These are phyloP conservation scores for Peronospora belbahrii DNA, from an alignment of 352 stramenopile genomes.

Conservation along the genomic window DNA sequence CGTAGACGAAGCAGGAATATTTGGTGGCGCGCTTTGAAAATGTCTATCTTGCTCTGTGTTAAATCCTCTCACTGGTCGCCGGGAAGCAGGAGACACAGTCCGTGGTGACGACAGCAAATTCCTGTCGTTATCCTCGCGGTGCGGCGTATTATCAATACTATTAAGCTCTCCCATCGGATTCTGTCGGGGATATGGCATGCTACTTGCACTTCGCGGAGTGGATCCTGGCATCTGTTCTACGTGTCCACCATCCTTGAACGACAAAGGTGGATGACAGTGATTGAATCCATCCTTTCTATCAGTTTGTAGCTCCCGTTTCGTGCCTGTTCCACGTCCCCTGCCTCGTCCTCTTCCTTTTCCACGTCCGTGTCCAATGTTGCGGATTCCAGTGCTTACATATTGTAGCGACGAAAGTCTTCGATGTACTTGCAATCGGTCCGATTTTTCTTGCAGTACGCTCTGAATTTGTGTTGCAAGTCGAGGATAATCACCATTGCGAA, in stretches of 20 bases:
- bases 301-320: slow-evolving; percentile 19
- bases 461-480: slow-evolving; percentile 43
- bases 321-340: slow-evolving; percentile 13
- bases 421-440: slow-evolving; percentile 22
- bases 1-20: slow-evolving; percentile 9
- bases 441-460: slow-evolving; percentile 27
- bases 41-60: slow-evolving; percentile 22
- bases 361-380: slow-evolving; percentile 5
- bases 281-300: slow-evolving; percentile 12
- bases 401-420: slow-evolving; percentile 21
- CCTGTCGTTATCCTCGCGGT: slow-evolving; percentile 10
- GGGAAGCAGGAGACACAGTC: slow-evolving; percentile 12
- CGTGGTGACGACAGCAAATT: slow-evolving; percentile 15
- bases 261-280: slow-evolving; percentile 9
- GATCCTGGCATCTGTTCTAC: slow-evolving; percentile 3
- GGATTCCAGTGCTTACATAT: neutral
- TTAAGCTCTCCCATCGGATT: slow-evolving; percentile 4
- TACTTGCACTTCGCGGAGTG: slow-evolving; percentile 6
- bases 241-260: slow-evolving; percentile 8
- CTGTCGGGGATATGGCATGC: slow-evolving; percentile 7
- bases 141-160: slow-evolving; percentile 16
- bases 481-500: slow-evolving; percentile 31
- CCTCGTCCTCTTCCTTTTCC: slow-evolving; percentile 20
- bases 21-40: slow-evolving; percentile 14
- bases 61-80: slow-evolving; percentile 20